Evolutionary conservation across 2,329 filamentous ascomycete genomes (phyloP).

Genomic region (Westerdykella sp.): DNA sequence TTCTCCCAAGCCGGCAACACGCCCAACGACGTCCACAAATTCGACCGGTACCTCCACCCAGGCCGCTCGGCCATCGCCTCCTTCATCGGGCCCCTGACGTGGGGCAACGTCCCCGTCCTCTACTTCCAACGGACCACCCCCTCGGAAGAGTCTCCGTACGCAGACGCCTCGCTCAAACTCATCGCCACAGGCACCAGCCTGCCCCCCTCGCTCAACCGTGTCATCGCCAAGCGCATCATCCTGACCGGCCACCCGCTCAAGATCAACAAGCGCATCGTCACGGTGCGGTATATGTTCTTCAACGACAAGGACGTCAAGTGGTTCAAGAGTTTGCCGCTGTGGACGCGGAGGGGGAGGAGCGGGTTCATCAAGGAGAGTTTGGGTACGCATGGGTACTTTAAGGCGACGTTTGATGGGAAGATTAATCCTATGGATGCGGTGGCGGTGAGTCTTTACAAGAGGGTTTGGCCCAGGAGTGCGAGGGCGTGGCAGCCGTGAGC

Average conservation of each 20-base stretch:
- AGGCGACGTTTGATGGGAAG: conserved; percentile 92
- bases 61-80: conserved; percentile 83
- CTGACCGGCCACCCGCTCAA: conserved; percentile 96
- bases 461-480: conserved; percentile 61
- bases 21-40: conserved; percentile 96
- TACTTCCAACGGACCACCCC: conserved; percentile 66
- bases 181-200: conserved; percentile 84
- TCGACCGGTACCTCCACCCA: conserved; percentile 83
- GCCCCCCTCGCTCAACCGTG: conserved; percentile 64
- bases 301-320: conserved; percentile 89
- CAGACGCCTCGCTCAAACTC: conserved; percentile 53
- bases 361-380: conserved; percentile 92
- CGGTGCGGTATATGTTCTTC: conserved; percentile 99
- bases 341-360: conserved; percentile 81
- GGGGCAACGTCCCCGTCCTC: conserved; percentile 84
- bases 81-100: conserved; percentile 84
- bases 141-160: conserved; percentile 31
- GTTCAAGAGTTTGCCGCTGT: conserved; percentile 95
- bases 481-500: conserved; percentile 33
- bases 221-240: conserved; percentile 90
- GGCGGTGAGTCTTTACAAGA: conserved; percentile 64
- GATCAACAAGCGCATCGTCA: conserved; percentile 97
- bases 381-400: conserved; percentile 99
- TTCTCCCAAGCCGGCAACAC: conserved; percentile 88
- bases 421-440: conserved; percentile 95